phyloP scores from a whole-genome alignment of 306 rosid genomes.

The Citrullus colocynthis region DNA sequence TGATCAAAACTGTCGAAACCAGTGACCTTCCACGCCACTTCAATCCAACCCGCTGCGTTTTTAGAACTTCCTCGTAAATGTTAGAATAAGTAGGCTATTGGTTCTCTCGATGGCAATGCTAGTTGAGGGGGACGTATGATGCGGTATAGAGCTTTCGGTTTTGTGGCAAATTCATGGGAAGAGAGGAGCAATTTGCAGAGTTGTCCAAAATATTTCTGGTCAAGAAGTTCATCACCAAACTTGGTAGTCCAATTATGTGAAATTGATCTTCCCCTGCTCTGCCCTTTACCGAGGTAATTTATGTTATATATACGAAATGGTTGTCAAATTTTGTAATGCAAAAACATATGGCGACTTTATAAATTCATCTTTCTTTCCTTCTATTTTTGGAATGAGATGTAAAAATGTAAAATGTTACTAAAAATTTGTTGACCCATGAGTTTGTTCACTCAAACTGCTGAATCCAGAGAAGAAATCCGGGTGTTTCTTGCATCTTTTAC shows the following conservation, averaged over 20 bases:
- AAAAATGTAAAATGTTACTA: neutral
- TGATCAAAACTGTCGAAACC: slow-evolving; percentile 1
- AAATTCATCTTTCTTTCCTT: neutral
- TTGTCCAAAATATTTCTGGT: neutral
- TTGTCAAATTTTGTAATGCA: slow-evolving; percentile 12
- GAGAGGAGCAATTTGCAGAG: neutral
- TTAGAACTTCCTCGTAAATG: slow-evolving; percentile 1
- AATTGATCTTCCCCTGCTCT: neutral
- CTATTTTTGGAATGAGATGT: slow-evolving; percentile 10
- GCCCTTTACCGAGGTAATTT: slow-evolving; percentile 3
- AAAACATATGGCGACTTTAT: slow-evolving; percentile 4
- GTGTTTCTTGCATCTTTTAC: neutral
- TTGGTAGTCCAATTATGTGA: neutral
- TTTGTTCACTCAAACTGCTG: neutral
- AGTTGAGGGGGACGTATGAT: neutral
- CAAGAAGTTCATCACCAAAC: neutral
- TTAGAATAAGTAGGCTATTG: slow-evolving; percentile 4
- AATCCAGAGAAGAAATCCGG: neutral
- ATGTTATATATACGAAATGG: slow-evolving; percentile 1
- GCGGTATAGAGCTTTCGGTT: slow-evolving; percentile 7
- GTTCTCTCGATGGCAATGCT: slow-evolving; percentile 3
- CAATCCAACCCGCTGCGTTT: neutral
- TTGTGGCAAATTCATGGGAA: slow-evolving; percentile 7
- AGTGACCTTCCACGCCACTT: neutral
- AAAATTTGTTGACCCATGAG: neutral